Evolutionary conservation across 768 basidiomycete species (phyloP).

Genomic region (Paxillus ammoniavirescens): DNA sequence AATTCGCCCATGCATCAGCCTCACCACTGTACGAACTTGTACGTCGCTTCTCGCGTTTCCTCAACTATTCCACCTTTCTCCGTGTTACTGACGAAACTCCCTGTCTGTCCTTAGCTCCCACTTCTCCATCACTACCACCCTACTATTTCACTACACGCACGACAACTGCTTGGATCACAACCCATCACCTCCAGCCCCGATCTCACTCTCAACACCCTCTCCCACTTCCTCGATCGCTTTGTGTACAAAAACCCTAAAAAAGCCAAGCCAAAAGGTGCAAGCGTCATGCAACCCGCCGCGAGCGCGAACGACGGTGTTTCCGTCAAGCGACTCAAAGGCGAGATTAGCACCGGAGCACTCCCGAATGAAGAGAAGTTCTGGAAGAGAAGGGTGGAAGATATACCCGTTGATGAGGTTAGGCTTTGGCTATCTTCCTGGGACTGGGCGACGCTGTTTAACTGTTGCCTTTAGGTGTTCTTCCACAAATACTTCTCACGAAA

Average conservation of each 20-base stretch:
- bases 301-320: constrained; percentile 58
- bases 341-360: constrained; percentile 42
- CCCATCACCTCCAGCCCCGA: constrained; percentile 83
- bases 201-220: constrained; percentile 88
- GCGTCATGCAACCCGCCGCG: constrained; percentile 94
- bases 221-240: constrained; percentile 95
- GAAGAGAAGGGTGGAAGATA: constrained; percentile 61
- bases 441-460: not conserved
- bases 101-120: constrained; percentile 52
- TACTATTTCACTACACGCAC: constrained; percentile 80
- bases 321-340: constrained; percentile 69
- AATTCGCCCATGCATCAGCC: constrained; percentile 75
- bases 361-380: constrained; percentile 80
- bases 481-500: constrained; percentile 85
- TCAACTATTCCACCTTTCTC: not conserved
- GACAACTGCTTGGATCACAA: constrained; percentile 70
- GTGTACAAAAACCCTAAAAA: constrained; percentile 97
- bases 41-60: constrained; percentile 25
- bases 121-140: constrained; percentile 90
- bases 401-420: constrained; percentile 85
- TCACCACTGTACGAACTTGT: constrained; percentile 92
- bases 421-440: constrained; percentile 15
- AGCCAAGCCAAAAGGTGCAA: constrained; percentile 65
- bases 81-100: not conserved
- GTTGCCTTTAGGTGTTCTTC: constrained; percentile 69